Base-by-base conservation (phyloP, 257 asterid genomes). In the Henckelia pumila region DNA sequence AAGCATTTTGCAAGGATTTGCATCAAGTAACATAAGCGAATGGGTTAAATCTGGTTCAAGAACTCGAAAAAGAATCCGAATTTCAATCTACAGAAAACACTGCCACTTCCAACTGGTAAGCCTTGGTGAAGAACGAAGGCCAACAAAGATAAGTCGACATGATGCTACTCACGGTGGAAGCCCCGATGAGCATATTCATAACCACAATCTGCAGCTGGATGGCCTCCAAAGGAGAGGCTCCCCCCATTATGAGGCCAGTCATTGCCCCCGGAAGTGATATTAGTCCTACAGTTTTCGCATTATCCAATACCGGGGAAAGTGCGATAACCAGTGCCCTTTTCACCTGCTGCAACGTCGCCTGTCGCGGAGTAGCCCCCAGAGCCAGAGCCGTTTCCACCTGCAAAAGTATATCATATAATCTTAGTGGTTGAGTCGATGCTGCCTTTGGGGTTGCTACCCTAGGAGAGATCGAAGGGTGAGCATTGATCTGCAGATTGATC, bases 181-280 rank as follows among this genome's bases (percentile, higher is more conserved):
- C 97, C 37, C 98, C 98, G 0, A 92, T 22, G 25, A 92, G 83
- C 98, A 92, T 92, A 67, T 89, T 89, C 96, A 89, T 89, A 13
- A 92, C 96, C 28, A 89, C 87, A 56, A 92, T 89, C 78, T 92
- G 98, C 14, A 88, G 69, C 44, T 86, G 98, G 71, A 92, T 86
- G 22, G 98, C 98, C 70, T 89, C 97, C 44, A 85, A 22, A 1
- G 98, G 98, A 40, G 98, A 92, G 4, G 98, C 90, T 20, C 98
- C 98, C 20, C 98, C 98, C 98, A 92, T 92, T 67, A 92, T 92
- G 11, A 92, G 88, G 1, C 98, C 98, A 0, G 96, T 89, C 98
- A 92, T 88, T 1, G 97, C 97, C n/a, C 98, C 98, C 0, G 98
- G 97, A 47, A 92, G 91, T 7, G 97, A 86, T 62, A 92, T 88